These are phyloP conservation scores for Hibiscus mutabilis DNA, from an alignment of 345 rosid genomes.

Conservation along the genomic window DNA sequence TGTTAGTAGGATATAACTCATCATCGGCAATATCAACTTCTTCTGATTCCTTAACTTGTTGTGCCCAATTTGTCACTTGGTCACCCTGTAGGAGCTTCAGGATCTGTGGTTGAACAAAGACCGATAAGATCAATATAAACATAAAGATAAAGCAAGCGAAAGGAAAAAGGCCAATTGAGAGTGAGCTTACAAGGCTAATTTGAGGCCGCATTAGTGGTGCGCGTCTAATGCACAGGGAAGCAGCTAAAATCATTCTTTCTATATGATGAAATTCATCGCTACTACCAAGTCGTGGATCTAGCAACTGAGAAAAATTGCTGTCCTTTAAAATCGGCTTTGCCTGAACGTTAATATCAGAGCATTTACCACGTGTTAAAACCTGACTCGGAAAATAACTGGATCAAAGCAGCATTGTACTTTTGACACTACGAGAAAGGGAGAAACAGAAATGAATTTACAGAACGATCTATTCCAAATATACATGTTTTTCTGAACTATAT, in stretches of 20 bases:
- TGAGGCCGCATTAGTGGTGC: slow-evolving; percentile 56
- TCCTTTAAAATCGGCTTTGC: slow-evolving; percentile 77
- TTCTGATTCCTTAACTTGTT: slow-evolving; percentile 45
- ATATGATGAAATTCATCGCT: slow-evolving; percentile 36
- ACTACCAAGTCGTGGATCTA: slow-evolving; percentile 54
- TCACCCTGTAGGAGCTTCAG: slow-evolving; percentile 82
- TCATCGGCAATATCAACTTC: slow-evolving; percentile 34
- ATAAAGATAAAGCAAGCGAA: background rate
- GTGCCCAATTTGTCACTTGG: slow-evolving; percentile 53
- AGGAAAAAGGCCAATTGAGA: background rate
- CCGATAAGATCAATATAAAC: background rate
- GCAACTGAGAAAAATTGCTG: slow-evolving; percentile 55
- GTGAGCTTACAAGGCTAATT: slow-evolving; percentile 54
- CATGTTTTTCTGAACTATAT: slow-evolving; percentile 20
- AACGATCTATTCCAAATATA: background rate
- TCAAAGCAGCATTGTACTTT: no score
- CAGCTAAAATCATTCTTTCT: slow-evolving; percentile 77
- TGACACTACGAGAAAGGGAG: background rate
- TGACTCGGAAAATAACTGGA: no score
- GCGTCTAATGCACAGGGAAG: slow-evolving; percentile 68
- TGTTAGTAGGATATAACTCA: slow-evolving; percentile 40
- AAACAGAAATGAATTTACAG: background rate
- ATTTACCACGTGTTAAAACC: background rate
- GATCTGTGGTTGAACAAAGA: slow-evolving; percentile 33
- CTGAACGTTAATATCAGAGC: slow-evolving; percentile 27